These are phyloP conservation scores for Suhomyces prunicola DNA, from an alignment of 805 yeast genomes.

Conservation along the genomic window DNA sequence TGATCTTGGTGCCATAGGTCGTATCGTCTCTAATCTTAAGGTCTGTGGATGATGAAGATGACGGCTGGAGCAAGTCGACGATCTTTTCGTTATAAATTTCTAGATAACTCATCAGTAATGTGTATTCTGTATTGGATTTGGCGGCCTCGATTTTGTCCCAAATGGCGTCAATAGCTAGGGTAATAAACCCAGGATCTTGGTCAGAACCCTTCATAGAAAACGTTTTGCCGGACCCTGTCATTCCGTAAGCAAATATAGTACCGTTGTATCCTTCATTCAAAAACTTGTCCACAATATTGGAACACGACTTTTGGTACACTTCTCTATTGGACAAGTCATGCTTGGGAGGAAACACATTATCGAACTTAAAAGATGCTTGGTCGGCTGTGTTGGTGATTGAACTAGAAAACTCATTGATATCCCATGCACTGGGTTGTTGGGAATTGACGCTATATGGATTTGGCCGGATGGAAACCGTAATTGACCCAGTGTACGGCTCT, in stretches of 20 bases:
- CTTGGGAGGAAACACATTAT: conserved; percentile 67
- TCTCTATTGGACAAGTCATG: conserved; percentile 44
- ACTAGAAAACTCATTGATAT: conserved; percentile 35
- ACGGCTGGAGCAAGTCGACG: conserved; percentile 61
- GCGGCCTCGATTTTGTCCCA: conserved; percentile 44
- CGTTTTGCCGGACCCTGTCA: conserved; percentile 93
- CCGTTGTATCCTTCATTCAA: conserved; percentile 73
- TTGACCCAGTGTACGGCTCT: conserved; percentile 63
- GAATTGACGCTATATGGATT: conserved; percentile 52
- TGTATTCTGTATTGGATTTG: conserved; percentile 30
- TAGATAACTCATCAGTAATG: conserved; percentile 65
- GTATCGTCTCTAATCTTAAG: conserved; percentile 78
- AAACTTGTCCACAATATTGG: conserved; percentile 51
- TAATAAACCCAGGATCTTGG: conserved; percentile 66
- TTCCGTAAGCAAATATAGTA: conserved; percentile 90
- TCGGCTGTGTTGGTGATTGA: conserved; percentile 50
- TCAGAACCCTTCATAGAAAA: conserved; percentile 76
- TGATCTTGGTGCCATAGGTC: conserved; percentile 64
- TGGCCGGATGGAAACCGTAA: conserved; percentile 74
- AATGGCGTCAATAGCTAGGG: conserved; percentile 59
- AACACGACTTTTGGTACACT: conserved; percentile 59
- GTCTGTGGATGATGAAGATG: conserved; percentile 40
- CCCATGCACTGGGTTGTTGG: conserved; percentile 41
- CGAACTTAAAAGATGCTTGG: conserved; percentile 65
- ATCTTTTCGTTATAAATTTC: conserved; percentile 88